phyloP scores from a whole-genome alignment of 176 grass and related monocot genomes.

The Musa acuminata region DNA sequence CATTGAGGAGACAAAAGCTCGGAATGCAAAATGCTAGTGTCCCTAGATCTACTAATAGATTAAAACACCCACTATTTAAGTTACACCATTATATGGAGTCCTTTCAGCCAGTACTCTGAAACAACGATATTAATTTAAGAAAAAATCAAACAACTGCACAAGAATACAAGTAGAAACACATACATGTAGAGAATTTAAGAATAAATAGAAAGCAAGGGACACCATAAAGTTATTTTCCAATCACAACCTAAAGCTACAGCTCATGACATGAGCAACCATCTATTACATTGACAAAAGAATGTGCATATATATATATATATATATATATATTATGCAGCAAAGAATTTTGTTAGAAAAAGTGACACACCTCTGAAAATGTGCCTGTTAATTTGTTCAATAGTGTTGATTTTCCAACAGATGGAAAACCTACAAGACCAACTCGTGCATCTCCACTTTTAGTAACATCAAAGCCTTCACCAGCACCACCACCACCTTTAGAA shows the following conservation, averaged over 20 bases:
- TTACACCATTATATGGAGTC: too few species aligned
- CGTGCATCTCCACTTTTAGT: conserved; percentile 94
- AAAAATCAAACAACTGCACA: too few species aligned
- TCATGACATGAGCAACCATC: too few species aligned
- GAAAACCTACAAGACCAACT: conserved; percentile 91
- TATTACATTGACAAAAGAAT: too few species aligned
- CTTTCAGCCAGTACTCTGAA: too few species aligned
- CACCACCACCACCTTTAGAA: conserved; percentile 73
- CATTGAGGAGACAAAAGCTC: too few species aligned
- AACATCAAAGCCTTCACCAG: conserved; percentile 95
- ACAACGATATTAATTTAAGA: too few species aligned
- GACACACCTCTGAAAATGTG: conserved; percentile 88
- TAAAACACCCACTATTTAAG: too few species aligned
- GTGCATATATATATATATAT: too few species aligned
- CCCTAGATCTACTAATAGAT: too few species aligned
- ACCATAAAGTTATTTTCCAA: not conserved
- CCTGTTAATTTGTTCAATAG: conserved; percentile 90
- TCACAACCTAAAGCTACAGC: too few species aligned
- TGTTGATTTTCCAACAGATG: conserved; percentile 96
- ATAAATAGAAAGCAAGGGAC: not conserved
- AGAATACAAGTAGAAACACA: conserved; percentile 5
- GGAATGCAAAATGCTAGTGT: too few species aligned
- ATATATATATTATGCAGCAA: not conserved
- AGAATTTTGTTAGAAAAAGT: not conserved
- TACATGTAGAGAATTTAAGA: conserved; percentile 3